Evolutionary conservation across 768 basidiomycete genomes (phyloP).

Genomic region (Suillus cothurnatus): DNA sequence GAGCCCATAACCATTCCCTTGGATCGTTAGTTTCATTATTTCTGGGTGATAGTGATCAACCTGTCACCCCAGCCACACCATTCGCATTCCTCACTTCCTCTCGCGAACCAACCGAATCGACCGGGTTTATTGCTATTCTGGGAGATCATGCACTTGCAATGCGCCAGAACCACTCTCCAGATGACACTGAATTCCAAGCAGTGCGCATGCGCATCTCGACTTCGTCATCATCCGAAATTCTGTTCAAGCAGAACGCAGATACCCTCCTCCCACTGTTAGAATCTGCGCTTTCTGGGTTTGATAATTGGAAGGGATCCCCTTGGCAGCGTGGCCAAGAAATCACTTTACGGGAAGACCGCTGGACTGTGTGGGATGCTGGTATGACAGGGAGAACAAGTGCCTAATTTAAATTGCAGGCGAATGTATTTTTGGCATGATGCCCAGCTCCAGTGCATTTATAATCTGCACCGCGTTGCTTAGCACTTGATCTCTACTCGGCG

Average conservation of each 20-base stretch:
- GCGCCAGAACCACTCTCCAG: constrained; percentile 1
- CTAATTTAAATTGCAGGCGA: not conserved
- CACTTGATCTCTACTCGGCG: not conserved
- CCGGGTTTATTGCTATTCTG: constrained; percentile 20
- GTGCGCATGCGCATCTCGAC: constrained; percentile 1
- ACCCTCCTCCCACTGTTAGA: not conserved
- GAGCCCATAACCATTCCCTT: not conserved
- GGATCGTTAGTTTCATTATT: not conserved
- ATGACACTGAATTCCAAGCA: not conserved
- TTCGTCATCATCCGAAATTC: not conserved
- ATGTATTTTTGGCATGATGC: not conserved
- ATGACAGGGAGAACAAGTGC: not conserved
- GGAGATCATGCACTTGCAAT: constrained; percentile 22
- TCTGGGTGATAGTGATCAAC: constrained; percentile 11
- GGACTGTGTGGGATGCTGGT: constrained; percentile 24
- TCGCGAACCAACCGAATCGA: constrained; percentile 13
- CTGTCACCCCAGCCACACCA: constrained; percentile 7
- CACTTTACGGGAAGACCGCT: not conserved
- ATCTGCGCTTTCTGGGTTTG: not conserved
- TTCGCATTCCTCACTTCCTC: constrained; percentile 23
- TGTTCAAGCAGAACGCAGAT: constrained; percentile 2
- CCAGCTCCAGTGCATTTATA: not conserved
- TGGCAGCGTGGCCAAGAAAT: constrained; percentile 2
- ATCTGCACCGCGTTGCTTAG: not conserved
- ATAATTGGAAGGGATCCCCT: not conserved